These are phyloP conservation scores for Aspergillus taichungensis DNA, from an alignment of 495 filamentous ascomycete genomes.

Conservation along the genomic window DNA sequence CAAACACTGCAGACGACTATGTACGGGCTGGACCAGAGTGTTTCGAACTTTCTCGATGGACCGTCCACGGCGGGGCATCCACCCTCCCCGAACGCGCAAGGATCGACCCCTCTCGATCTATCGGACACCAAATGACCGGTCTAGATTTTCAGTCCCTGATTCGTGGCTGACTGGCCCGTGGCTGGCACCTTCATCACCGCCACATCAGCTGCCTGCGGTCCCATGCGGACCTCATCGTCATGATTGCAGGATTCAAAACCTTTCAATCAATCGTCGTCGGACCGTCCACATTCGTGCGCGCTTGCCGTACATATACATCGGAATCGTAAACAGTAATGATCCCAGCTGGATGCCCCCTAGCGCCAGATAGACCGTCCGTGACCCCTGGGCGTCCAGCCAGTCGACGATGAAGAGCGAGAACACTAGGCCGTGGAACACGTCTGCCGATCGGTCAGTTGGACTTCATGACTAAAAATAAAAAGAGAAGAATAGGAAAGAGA, in stretches of 20 bases:
- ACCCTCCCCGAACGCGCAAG: too few species aligned
- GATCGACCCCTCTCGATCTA: too few species aligned
- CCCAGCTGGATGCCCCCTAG: conserved; percentile 84
- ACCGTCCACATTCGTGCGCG: conserved; percentile 95
- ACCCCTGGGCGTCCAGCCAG: conserved; percentile 70
- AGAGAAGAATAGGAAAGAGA: neutral
- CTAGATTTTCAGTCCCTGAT: too few species aligned
- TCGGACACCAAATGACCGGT: too few species aligned
- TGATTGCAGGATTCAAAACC: conserved; percentile 42
- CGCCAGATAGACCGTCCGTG: conserved; percentile 69
- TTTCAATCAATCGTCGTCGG: conserved; percentile 81
- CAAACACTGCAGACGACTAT: too few species aligned
- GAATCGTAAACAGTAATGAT: conserved; percentile 65
- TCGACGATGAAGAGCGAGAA: conserved; percentile 87
- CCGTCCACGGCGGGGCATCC: too few species aligned
- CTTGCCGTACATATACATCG: conserved; percentile 96
- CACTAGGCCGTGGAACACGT: conserved; percentile 79
- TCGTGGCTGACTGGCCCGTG: too few species aligned
- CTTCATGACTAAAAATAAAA: neutral
- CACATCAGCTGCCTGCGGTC: neutral
- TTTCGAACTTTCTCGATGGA: too few species aligned
- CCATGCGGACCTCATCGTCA: neutral
- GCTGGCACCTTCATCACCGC: neutral
- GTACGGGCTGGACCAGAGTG: too few species aligned
- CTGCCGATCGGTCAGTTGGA: conserved; percentile 21